phyloP scores from a whole-genome alignment of 441 rosid genomes.

The Bruguiera hainesii region DNA sequence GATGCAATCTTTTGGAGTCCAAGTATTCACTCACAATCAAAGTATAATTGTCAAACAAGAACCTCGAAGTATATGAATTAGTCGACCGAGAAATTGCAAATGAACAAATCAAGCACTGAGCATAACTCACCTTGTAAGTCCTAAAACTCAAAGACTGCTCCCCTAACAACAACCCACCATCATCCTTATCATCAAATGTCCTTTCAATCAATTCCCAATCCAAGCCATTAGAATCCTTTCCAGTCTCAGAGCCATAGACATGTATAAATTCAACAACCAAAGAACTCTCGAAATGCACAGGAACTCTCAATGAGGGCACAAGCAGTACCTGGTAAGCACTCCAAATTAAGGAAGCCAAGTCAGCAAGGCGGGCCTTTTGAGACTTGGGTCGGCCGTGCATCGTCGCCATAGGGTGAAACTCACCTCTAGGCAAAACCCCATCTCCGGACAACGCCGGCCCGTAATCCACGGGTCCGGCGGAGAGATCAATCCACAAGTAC shows the following conservation, averaged over 20 bases:
- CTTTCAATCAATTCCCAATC: slow-evolving; percentile 67
- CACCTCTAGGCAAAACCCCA: slow-evolving; percentile 84
- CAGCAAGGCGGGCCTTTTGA: slow-evolving; percentile 65
- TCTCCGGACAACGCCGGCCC: slow-evolving; percentile 95
- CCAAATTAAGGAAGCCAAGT: slow-evolving; percentile 71
- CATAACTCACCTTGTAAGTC: slow-evolving; percentile 49
- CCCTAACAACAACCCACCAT: slow-evolving; percentile 63
- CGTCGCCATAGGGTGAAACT: slow-evolving; percentile 85
- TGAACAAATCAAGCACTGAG: slow-evolving; percentile 75
- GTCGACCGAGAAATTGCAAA: slow-evolving; percentile 72
- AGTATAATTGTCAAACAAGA: slow-evolving; percentile 89
- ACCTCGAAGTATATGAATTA: slow-evolving; percentile 89
- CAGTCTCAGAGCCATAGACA: slow-evolving; percentile 49
- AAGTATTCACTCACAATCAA: slow-evolving; percentile 93
- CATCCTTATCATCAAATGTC: slow-evolving; percentile 64
- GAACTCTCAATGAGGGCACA: slow-evolving; percentile 85
- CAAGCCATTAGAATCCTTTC: slow-evolving; percentile 53
- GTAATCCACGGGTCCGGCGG: slow-evolving; percentile 91
- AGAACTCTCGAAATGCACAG: slow-evolving; percentile 74
- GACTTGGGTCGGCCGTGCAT: slow-evolving; percentile 85
- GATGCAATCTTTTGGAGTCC: slow-evolving; percentile 91
- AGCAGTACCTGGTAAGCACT: slow-evolving; percentile 91
- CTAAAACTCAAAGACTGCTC: slow-evolving; percentile 68
- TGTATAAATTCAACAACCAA: slow-evolving; percentile 81
- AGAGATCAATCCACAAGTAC: slow-evolving; percentile 84